Evolutionary conservation across 2,329 filamentous ascomycete species (phyloP).

Genomic region (Nemania sp.): DNA sequence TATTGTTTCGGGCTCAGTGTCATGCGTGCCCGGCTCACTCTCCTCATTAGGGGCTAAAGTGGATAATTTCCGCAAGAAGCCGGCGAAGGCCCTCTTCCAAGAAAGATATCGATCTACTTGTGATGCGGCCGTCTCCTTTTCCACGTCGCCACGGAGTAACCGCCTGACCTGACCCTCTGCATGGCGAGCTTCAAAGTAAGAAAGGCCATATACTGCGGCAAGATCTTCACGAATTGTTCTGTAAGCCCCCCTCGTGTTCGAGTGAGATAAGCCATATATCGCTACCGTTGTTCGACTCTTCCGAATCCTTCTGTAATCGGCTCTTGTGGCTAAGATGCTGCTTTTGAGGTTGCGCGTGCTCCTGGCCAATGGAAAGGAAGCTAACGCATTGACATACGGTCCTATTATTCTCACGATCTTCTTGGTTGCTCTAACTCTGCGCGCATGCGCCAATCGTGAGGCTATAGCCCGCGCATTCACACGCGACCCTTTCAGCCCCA

Average conservation of each 20-base stretch:
- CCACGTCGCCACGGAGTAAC: constrained; percentile 27
- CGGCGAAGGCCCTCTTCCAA: constrained; percentile 37
- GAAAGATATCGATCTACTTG: constrained; percentile 34
- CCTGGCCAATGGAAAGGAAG: neutral
- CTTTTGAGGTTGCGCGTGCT: constrained; percentile 23
- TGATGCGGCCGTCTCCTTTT: constrained; percentile 10
- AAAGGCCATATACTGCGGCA: constrained; percentile 28
- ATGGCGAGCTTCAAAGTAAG: constrained; percentile 32
- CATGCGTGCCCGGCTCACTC: neutral
- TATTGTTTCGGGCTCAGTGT: neutral
- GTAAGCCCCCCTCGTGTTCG: constrained; percentile 21
- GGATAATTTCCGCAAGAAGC: constrained; percentile 8
- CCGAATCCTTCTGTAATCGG: no score
- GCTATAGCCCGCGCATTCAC: no score
- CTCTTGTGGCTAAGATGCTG: constrained; percentile 27
- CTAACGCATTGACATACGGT: neutral
- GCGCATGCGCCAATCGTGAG: no score
- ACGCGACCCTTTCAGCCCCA: no score
- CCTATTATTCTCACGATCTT: constrained; percentile 17
- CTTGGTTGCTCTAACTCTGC: neutral
- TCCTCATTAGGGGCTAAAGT: neutral
- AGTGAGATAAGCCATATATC: no score
- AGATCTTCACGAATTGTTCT: constrained; percentile 27
- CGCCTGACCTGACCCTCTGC: constrained; percentile 37
- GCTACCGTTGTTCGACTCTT: no score